Evolutionary conservation across 495 filamentous ascomycete genomes (phyloP), one percentile per base, ranked within the genome.

Genomic region (Aspergillus ellipticus): DNA sequence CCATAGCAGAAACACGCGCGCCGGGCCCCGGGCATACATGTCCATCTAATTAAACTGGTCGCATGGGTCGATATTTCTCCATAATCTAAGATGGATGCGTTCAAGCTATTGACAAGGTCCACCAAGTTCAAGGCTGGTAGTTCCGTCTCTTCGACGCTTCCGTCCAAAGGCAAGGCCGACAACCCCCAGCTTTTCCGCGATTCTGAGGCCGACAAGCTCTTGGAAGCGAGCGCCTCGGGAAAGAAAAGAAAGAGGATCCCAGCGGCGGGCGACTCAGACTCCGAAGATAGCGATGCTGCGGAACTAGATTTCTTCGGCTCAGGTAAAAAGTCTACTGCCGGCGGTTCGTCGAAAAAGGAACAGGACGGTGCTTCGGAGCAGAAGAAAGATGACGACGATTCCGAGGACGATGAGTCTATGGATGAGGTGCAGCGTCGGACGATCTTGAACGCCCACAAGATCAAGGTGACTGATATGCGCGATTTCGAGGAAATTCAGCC

Each of bases 401-500:
- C 66, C 6, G 70, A 74, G 41, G 65, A 62, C 10, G 64, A 66
- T 21, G 68, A 70, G 37, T 21, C 58, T 2, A 73, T 80, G 69
- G 71, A 72, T 60, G 81, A 86, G 61, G 85, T 86, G 49, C 85
- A 93, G 55, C 83, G 89, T 48, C 82, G 85, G 53, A 83, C 83
- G 50, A 76, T 92, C n/a, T 66, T 97, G 46, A 85, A 85, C 55
- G 82, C 83, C 31, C 91, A 98, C 68, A 89, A 92, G 62, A 77
- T 97, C 58, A 97, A 97, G 68, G 82, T 96, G 21, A 90, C 87
- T 0, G 72, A 90, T 26, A 74, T 95, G 42, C 80, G 75, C 26
- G 75, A 77, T 57, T 51, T 69, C 54, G 70, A 73, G 52, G 74
- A 67, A 33, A 69, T 73, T 28, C 65, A 61, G 28, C 67, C 51